Evolutionary conservation across 768 basidiomycete species (phyloP).

Genomic region (Amanita pseudoporphyria): DNA sequence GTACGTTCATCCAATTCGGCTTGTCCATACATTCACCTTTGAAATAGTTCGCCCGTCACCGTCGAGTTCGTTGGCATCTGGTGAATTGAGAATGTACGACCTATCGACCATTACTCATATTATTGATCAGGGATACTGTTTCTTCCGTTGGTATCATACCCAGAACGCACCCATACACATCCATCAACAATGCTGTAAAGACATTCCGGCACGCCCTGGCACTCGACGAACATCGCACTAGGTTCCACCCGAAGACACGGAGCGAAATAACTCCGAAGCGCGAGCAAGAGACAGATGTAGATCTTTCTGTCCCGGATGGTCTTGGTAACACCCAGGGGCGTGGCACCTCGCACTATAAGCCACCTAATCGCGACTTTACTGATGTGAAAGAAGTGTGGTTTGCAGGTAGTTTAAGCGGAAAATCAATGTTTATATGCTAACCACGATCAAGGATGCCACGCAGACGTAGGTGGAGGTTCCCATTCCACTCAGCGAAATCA

Average conservation of each 20-base stretch:
- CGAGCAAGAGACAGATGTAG: background rate
- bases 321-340: background rate
- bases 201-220: conserved; percentile 3
- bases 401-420: conserved; percentile 18
- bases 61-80: conserved; percentile 11
- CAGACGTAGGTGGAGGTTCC: conserved; percentile 39
- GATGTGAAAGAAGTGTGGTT: conserved; percentile 8
- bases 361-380: background rate
- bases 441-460: background rate
- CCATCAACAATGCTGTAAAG: background rate
- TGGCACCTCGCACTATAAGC: background rate
- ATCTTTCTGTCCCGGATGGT: background rate
- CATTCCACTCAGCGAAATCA: conserved; percentile 26
- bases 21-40: background rate
- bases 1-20: too few species aligned
- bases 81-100: background rate
- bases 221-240: background rate
- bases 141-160: conserved; percentile 10
- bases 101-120: background rate
- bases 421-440: background rate
- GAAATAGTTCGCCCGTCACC: background rate
- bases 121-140: conserved; percentile 8
- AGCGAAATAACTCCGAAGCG: background rate
- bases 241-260: background rate
- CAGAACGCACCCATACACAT: conserved; percentile 6